Base-by-base conservation (phyloP, 805 yeast species). In the Ogataea saltuana region DNA sequence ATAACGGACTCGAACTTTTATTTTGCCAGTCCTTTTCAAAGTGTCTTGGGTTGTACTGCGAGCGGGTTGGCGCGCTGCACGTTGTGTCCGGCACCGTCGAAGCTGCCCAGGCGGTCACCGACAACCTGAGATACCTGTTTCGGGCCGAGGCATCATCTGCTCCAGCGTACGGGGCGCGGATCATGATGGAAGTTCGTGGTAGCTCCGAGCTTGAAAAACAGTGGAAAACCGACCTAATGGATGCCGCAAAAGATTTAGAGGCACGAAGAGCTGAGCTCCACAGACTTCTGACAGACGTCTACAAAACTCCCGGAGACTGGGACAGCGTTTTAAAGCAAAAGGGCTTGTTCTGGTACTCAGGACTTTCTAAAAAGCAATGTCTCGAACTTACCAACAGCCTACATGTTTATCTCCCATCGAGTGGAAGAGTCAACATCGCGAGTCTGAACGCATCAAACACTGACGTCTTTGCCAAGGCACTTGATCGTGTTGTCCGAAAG, bases 31-130 rank as follows among this genome's bases (percentile, higher is more conserved):
- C 95, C 4, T 88, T 88, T 65, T 89, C 95, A 42, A 88, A 88
- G 64, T 86, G 86, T 67, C 78, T 85, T 75, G 96, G 96, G 16
- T 76, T 88, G 61, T 88, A 88, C 63, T 95, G 95, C 54, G 95
- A 88, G 69, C 80, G 96, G 60, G 84, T 83, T 18, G 96, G 96
- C 4, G 83, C 91, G n/a, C 68, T 86, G 52, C 75, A 81, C 25
- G 70, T 79, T 12, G 60, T 77, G 23, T 38, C 56, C 15, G 25
- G 28, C 6, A 29, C 23, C 16, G 21, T 31, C 12, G 49, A 43
- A 10, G 18, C 30, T 15, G 41, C 45, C 10, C 20, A 11, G 8
- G 9, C 37, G 15, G 41, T 49, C 11, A 20, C 38, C 11, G 58
- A 61, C 15, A 56, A 56, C 25, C 58, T 72, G 55, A 57, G 65